A percentile compares a stretch with the other conserved stretches of the same genome.
Conservation (phyloP, 805 yeast species). For the Yamadazyma philogaea region DNA sequence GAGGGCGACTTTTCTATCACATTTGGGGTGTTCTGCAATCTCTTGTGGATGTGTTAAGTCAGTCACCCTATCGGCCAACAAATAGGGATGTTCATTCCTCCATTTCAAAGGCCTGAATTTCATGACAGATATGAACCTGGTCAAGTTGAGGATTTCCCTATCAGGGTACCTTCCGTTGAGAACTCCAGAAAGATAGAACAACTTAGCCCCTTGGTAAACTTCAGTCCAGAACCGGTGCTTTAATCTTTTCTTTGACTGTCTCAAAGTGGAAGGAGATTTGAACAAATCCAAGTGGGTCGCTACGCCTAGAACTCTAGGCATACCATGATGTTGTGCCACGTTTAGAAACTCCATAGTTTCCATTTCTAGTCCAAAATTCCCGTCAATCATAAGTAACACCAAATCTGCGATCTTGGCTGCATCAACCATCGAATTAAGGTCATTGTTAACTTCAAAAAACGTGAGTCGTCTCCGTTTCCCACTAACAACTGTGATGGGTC, state of each 20-base stretch:
- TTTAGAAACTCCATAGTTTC: slow-evolving; percentile 98
- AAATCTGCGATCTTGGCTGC: slow-evolving; percentile 93
- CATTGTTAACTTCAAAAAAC: slow-evolving; percentile 89
- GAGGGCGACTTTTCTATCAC: slow-evolving; percentile 84
- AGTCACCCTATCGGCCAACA: slow-evolving; percentile 85
- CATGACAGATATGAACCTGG: slow-evolving; percentile 94
- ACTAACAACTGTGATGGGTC: slow-evolving; percentile 94
- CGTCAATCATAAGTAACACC: slow-evolving; percentile 85
- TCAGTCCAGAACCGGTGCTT: slow-evolving; percentile 98
- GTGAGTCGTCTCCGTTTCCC: slow-evolving; percentile 93
- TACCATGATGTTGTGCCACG: slow-evolving; percentile 96
- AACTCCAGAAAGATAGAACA: slow-evolving; percentile 92
- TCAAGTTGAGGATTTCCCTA: slow-evolving; percentile 85
- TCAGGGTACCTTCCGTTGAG: slow-evolving; percentile 97
- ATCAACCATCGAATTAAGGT: slow-evolving; percentile 92
- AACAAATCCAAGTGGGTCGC: slow-evolving; percentile 94
- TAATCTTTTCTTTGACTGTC: slow-evolving; percentile 87
- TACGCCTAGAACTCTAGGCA: slow-evolving; percentile 95
- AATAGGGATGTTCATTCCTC: slow-evolving; percentile 97
- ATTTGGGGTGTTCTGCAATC: slow-evolving; percentile 73
- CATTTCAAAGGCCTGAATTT: slow-evolving; percentile 98
- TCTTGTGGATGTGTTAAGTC: slow-evolving; percentile 91
- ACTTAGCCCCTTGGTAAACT: slow-evolving; percentile 96
- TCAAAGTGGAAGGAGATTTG: slow-evolving; percentile 81
- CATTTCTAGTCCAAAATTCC: slow-evolving; percentile 98